Conservation (phyloP, 352 stramenopile genomes). For the Globisporangium abappressorium region DNA sequence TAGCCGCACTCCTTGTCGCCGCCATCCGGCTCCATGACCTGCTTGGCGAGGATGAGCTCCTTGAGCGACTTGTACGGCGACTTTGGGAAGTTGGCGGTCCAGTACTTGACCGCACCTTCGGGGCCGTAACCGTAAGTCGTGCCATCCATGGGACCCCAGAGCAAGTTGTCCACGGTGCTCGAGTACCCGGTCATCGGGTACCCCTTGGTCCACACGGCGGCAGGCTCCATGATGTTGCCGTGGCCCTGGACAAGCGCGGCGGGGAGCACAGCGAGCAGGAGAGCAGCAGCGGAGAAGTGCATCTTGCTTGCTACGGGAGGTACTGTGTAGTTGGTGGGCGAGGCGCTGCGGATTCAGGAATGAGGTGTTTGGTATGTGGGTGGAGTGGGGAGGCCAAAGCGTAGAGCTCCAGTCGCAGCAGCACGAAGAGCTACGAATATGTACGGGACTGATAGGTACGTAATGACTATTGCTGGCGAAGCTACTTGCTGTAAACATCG, state of each 20-base stretch:
- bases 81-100: constrained; percentile 26
- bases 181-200: constrained; percentile 30
- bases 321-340: not conserved
- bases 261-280: constrained; percentile 12
- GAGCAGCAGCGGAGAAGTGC: constrained; percentile 2
- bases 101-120: constrained; percentile 26
- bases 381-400: not conserved
- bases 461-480: not conserved
- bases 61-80: constrained; percentile 27
- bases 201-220: constrained; percentile 24
- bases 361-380: not conserved
- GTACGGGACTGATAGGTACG: not conserved
- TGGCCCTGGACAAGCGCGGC: constrained; percentile 15
- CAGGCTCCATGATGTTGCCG: constrained; percentile 45
- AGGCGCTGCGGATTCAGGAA: not conserved
- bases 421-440: not conserved
- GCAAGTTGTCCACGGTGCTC: constrained; percentile 19
- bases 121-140: constrained; percentile 29
- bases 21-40: constrained; percentile 20
- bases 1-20: constrained; percentile 22
- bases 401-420: not conserved
- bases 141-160: constrained; percentile 24
- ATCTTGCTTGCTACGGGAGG: not conserved
- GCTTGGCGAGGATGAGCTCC: constrained; percentile 30
- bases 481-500: not conserved